Base-by-base conservation (phyloP, 805 yeast species). In the Lipomyces spencermartinsiae region DNA sequence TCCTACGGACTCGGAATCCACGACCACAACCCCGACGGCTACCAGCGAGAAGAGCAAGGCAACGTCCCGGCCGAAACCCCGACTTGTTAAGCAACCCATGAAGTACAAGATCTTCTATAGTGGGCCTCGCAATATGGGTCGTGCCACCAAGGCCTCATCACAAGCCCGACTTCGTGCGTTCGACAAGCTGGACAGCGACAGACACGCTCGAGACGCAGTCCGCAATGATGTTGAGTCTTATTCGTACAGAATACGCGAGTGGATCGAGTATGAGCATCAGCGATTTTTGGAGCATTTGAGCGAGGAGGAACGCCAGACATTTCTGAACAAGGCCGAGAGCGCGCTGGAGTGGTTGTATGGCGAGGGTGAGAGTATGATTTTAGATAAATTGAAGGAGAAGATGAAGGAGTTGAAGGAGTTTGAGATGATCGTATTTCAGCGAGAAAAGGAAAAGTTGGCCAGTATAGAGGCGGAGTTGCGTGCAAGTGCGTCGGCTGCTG, bases 281-380 rank as follows among this genome's bases (percentile, higher is more conserved):
- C 54, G 64, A 29, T 67, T 66, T 43, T 33, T 66, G 59, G 68
- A 85, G 5, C 82, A 80, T 4, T 56, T 73, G 4, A 66, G 58
- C 29, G 73, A 70, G 34, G 67, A 69, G 10, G 74, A 72, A 56
- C 72, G 74, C 12, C 57, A 54, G 46, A n/a, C 60, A 34, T 63
- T 62, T 35, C 63, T 70, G 43, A 72, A 76, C 37, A 78, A 83
- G 9, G 71, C 80, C 0, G 65, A 73, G 0, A 69, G 80, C 5
- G 85, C 89, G 4, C 79, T 90, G 58, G 94, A 89, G 67, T 92
- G 97, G 97, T 80, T 92, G 51, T 97, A 92, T 61, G 86, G 85
- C 73, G 92, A 87, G 19, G 83, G 91, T 49, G 90, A 85, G 63
- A 81, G 79, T 29, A 84, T 90, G 0, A 70, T 77, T 0, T 59